Base-by-base conservation (phyloP, 345 rosid genomes). In the Adansonia digitata region DNA sequence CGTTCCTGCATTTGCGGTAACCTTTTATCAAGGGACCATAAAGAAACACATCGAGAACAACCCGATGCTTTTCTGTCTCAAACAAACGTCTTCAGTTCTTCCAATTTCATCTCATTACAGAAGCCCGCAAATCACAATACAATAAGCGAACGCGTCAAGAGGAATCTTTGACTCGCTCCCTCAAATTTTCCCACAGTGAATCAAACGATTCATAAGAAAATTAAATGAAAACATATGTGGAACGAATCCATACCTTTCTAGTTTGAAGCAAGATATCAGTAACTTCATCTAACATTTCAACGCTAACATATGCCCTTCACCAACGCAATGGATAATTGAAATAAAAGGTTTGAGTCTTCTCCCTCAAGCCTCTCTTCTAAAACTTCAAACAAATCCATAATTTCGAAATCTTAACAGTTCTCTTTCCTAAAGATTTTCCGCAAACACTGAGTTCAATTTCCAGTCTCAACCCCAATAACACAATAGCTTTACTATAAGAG, bases 151-250 rank as follows among this genome's bases (percentile, higher is more conserved):
- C 65, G 46, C 74, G 76, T 75, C 85, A 69, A 81, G n/a, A 39
- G 85, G 85, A 72, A 77, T 17, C 2, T 84, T 84, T 4, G 62
- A 76, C 2, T 39, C 74, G n/a, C n/a, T n/a, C 59, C 72, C 51
- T 76, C 80, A 73, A 20, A 70, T 77, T 80, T 80, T 78, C 15
- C 87, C 85, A 66, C 59, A 57, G 11, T 80, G 78, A 55, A 89
- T 72, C 85, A 89, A 63, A 57, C 83, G 82, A 66, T 87, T 87
- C 87, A 91, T 72, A 55, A 92, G 84, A 81, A 80, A 92, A 81
- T 92, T 89, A 75, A 84, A 89, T 0, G 98, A 49, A 8, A 71
- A 74, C 18, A 89, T 84, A 52, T 68, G 67, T 0, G 86, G 78
- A 24, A 74, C 73, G 62, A 83, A 87, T 37, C 88, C 87, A 31